Base-by-base conservation (phyloP, 768 basidiomycete species). In the Kwoniella botswanensis region DNA sequence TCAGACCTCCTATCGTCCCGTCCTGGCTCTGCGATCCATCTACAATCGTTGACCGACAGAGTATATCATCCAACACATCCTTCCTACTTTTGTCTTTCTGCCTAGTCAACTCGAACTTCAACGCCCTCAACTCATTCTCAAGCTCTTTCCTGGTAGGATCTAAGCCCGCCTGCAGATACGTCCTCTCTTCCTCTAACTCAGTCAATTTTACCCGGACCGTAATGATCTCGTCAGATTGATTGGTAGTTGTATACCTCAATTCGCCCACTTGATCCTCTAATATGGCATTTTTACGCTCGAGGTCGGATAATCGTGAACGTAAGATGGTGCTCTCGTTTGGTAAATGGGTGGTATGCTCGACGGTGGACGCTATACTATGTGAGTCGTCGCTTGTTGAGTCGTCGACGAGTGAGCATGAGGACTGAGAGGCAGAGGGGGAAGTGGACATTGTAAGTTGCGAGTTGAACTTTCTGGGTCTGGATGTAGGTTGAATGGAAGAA, bases 181-280 rank as follows among this genome's bases (percentile, higher is more conserved):
- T 61, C 35, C 22, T 42, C 17, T 61, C 59, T 15, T 61, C 59
- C 21, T 61, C 59, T n/a, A 61, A 17, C 41, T 61, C 59, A 26
- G 35, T 43, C n/a, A 61, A 22, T 24, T 22, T 61, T 46, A 13
- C 9, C 12, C 59, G 15, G 10, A 61, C 18, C 18, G 11, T 26
- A 2, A 24, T 18, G 18, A 61, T 61, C 22, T 61, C 59, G 4
- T 61, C 59, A n/a, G 59, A 61, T 22, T 61, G 59, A 10, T 61
- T 46, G n/a, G 17, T 42, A 11, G 43, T 43, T 2, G 42, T 61
- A 61, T 61, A 61, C n/a, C 22, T 7, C n/a, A 42, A 41, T n/a
- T 46, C 59, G 6, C 22, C 5, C 18, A 61, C 0, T 43, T 61
- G 59, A n/a, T 61, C 41, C 43, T 61, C 41, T 6, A 43, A 22